Conservation (phyloP, 306 rosid species). For the Astragalus glycyphyllos region DNA sequence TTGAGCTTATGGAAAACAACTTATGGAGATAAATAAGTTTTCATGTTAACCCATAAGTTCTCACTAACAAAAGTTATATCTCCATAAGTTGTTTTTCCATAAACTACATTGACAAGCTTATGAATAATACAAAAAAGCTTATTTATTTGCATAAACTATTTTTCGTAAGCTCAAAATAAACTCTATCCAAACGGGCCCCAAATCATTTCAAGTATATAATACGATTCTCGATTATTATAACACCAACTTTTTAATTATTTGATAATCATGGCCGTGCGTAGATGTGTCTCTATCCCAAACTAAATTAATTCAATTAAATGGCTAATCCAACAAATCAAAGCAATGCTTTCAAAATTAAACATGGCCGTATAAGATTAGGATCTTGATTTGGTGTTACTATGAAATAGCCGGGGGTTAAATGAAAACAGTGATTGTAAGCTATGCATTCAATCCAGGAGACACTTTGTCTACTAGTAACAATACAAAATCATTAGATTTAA, state of each 20-base stretch:
- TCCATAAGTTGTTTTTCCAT: too few species aligned
- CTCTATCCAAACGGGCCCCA: too few species aligned
- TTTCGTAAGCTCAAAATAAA: too few species aligned
- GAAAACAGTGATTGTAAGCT: conserved; percentile 42
- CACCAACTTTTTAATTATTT: conserved; percentile 34
- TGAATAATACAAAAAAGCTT: too few species aligned
- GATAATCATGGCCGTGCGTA: conserved; percentile 23
- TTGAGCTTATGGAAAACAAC: too few species aligned
- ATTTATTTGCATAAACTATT: too few species aligned
- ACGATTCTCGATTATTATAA: conserved; percentile 30
- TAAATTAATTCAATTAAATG: conserved; percentile 28
- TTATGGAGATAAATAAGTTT: too few species aligned
- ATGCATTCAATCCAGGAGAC: conserved; percentile 78
- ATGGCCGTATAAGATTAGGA: conserved; percentile 26
- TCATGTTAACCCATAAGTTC: too few species aligned
- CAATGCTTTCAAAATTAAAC: conserved; percentile 11
- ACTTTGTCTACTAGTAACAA: conserved; percentile 64
- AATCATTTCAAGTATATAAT: background rate
- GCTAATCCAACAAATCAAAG: conserved; percentile 29
- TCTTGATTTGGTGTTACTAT: conserved; percentile 19
- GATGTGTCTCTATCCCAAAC: conserved; percentile 18
- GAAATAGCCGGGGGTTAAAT: conserved; percentile 36
- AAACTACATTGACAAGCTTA: too few species aligned
- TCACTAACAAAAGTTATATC: too few species aligned
- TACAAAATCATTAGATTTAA: conserved; percentile 59